A percentile compares a stretch with the other conserved stretches of the same genome.
Evolutionary conservation across 306 rosid genomes (phyloP).

Genomic region (Dryas drummondii): DNA sequence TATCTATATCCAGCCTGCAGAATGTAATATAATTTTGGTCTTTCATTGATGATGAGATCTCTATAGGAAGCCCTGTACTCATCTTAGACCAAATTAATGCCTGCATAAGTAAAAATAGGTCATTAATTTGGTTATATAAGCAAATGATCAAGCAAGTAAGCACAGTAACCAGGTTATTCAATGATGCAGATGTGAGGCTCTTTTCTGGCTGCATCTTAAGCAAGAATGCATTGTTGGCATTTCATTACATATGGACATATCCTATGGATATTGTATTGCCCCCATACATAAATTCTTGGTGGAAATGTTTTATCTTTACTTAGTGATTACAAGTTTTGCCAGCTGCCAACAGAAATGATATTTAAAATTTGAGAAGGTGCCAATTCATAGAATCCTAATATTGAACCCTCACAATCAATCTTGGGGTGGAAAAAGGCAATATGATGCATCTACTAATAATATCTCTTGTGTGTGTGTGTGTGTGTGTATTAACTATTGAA

Average conservation of each 20-base stretch:
- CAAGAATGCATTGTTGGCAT: neutral
- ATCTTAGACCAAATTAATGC: conserved; percentile 98
- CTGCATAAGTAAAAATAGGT: conserved; percentile 40
- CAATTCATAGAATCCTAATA: neutral
- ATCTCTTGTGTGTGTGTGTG: neutral
- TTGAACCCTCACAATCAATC: neutral
- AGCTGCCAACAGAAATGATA: neutral
- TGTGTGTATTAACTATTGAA: neutral
- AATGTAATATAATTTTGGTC: conserved; percentile 68
- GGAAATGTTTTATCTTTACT: neutral
- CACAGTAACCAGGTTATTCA: conserved; percentile 15
- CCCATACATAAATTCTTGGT: neutral
- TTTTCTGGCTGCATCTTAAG: neutral
- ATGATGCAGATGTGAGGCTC: neutral
- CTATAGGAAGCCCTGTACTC: conserved; percentile 98
- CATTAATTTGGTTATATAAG: conserved; percentile 1
- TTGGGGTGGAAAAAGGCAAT: neutral
- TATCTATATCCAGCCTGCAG: conserved; percentile 95
- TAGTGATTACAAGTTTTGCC: neutral
- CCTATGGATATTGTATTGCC: neutral
- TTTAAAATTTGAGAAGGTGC: neutral
- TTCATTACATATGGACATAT: neutral
- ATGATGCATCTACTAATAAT: neutral
- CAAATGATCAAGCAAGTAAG: conserved; percentile 11
- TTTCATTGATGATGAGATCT: conserved; percentile 81